Percentiles rank a stretch among this genome's conserved stretches.
Conservation (phyloP, 768 basidiomycete genomes). For the Dioszegia hungarica region DNA sequence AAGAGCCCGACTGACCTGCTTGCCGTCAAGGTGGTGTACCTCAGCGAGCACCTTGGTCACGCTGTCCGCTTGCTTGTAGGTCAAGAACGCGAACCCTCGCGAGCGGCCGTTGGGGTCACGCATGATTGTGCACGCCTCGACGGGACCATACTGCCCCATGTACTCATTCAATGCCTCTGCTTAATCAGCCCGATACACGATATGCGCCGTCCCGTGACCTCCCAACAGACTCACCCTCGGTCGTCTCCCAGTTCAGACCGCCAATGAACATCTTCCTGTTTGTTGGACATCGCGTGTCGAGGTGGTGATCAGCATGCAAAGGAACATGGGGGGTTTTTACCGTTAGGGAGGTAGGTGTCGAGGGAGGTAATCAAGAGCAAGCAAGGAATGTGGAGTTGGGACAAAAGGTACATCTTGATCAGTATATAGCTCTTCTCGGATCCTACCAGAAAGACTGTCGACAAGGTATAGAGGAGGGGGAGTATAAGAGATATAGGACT, state of each 20-base stretch:
- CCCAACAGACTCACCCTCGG: constrained; percentile 68
- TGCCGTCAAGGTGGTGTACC: constrained; percentile 92
- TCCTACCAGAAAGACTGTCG: constrained; percentile 26
- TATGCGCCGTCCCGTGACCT: not conserved
- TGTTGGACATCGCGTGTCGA: no score
- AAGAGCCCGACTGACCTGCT: constrained; percentile 87
- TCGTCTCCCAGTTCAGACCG: constrained; percentile 99
- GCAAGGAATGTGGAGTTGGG: not conserved
- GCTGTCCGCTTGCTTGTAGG: constrained; percentile 85
- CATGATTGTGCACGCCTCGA: constrained; percentile 98
- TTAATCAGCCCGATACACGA: not conserved
- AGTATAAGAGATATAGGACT: no score
- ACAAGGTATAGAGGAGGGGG: not conserved
- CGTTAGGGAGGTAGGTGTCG: not conserved
- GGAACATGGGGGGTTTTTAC: not conserved
- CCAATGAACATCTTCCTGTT: constrained; percentile 99
- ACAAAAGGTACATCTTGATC: constrained; percentile 7
- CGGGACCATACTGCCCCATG: constrained; percentile 92
- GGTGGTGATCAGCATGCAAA: no score
- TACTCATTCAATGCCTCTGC: constrained; percentile 59
- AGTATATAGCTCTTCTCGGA: constrained; percentile 2
- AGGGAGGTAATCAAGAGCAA: not conserved
- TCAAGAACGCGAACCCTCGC: constrained; percentile 94
- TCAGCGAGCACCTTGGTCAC: constrained; percentile 94
- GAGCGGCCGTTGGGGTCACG: constrained; percentile 91